Conservation (phyloP, 441 rosid genomes). For the Brassica balearica region DNA sequence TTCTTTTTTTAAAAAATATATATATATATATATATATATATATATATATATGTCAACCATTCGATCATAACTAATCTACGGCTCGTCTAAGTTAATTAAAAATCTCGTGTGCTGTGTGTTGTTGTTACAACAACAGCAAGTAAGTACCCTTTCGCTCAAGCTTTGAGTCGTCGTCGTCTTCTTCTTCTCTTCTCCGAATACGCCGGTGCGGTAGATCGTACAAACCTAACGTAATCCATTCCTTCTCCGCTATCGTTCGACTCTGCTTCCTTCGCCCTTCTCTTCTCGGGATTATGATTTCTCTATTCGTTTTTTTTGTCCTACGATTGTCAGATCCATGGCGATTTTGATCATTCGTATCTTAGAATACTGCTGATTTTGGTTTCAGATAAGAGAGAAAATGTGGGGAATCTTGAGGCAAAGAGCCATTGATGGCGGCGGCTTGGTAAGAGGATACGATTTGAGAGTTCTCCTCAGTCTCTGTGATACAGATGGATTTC, state of each 20-base stretch:
- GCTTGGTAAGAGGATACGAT: slow-evolving; percentile 42
- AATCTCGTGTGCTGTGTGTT: slow-evolving; percentile 7
- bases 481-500: no score
- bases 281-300: slow-evolving; percentile 15
- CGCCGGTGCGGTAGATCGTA: slow-evolving; percentile 39
- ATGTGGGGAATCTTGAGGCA: slow-evolving; percentile 49
- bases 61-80: not conserved
- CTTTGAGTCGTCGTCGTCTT: slow-evolving; percentile 38
- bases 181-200: slow-evolving; percentile 20
- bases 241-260: not conserved
- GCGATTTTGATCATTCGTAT: slow-evolving; percentile 12
- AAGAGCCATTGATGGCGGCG: slow-evolving; percentile 47
- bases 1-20: no score
- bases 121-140: not conserved
- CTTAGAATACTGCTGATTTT: not conserved
- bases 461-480: no score
- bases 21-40: no score
- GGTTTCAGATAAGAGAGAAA: slow-evolving; percentile 22
- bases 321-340: slow-evolving; percentile 36
- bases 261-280: not conserved
- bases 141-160: slow-evolving; percentile 13
- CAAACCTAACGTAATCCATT: slow-evolving; percentile 26
- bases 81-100: slow-evolving; percentile 2
- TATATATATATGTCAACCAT: no score
- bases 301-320: not conserved